These are phyloP conservation scores for Parathielavia hyrcaniae DNA, from an alignment of 495 filamentous ascomycete genomes.

Conservation along the genomic window DNA sequence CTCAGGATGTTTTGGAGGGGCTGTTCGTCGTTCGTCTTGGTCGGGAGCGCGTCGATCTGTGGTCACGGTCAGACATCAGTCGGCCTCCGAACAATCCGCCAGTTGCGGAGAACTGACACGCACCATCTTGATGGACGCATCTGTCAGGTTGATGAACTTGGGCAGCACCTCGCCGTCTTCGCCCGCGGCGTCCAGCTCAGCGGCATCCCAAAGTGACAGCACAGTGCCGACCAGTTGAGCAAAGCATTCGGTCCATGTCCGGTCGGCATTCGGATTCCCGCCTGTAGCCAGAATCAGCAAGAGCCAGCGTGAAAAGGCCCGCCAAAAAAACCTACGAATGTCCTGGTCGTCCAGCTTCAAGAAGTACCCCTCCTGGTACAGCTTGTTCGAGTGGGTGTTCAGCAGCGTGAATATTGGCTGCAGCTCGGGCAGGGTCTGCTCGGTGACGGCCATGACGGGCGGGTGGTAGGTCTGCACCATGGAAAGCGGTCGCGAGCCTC, in stretches of 20 bases:
- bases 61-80: not conserved
- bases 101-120: not conserved
- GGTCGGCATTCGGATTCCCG: constrained; percentile 76
- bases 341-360: constrained; percentile 92
- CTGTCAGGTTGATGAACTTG: constrained; percentile 93
- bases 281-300: constrained; percentile 47
- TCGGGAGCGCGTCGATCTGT: constrained; percentile 87
- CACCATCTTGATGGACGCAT: constrained; percentile 97
- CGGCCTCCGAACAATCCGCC: not conserved
- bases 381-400: constrained; percentile 91
- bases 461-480: constrained; percentile 79
- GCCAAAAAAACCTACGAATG: constrained; percentile 54
- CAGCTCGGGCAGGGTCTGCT: constrained; percentile 84
- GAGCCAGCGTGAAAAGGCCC: not conserved
- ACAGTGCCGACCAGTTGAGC: constrained; percentile 93
- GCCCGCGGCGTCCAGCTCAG: constrained; percentile 81
- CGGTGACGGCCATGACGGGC: constrained; percentile 73
- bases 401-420: constrained; percentile 90
- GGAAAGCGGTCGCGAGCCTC: constrained; percentile 49
- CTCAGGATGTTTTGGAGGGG: constrained; percentile 90
- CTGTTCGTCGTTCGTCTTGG: constrained; percentile 63
- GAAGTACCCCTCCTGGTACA: constrained; percentile 97
- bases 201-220: constrained; percentile 91
- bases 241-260: constrained; percentile 95
- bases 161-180: constrained; percentile 80